Conservation (phyloP, 345 rosid genomes). For the Odontarrhena argentea region DNA sequence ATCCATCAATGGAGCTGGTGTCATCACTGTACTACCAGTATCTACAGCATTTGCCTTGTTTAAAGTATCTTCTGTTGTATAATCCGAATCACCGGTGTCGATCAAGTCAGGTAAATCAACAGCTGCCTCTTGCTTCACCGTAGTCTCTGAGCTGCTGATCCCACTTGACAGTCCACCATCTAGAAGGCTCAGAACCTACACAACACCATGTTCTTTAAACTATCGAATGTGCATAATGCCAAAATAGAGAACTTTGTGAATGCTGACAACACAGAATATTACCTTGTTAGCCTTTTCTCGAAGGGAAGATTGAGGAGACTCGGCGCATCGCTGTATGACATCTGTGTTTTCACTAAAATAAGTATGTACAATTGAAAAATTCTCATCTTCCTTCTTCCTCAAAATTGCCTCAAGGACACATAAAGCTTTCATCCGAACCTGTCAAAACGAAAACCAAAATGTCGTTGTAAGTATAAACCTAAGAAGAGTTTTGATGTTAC, state of each 20-base stretch:
- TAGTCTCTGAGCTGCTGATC: constrained; percentile 47
- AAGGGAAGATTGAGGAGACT: constrained; percentile 88
- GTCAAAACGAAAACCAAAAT: constrained; percentile 31
- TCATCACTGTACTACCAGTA: constrained; percentile 40
- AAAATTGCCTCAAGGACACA: constrained; percentile 90
- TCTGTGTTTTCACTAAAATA: constrained; percentile 77
- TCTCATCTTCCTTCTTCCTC: constrained; percentile 77
- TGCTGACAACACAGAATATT: constrained; percentile 30
- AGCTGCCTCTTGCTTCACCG: constrained; percentile 49
- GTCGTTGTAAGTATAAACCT: neutral
- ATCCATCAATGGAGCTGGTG: constrained; percentile 57
- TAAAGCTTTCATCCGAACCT: constrained; percentile 92
- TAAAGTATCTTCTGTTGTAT: constrained; percentile 50
- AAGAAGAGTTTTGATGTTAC: neutral
- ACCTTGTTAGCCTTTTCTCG: constrained; percentile 91
- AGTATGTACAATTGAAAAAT: constrained; percentile 60
- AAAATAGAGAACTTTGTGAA: constrained; percentile 14
- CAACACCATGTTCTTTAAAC: constrained; percentile 26
- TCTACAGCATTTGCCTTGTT: constrained; percentile 45
- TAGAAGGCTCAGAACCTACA: constrained; percentile 82
- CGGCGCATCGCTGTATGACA: constrained; percentile 64
- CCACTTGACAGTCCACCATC: constrained; percentile 54
- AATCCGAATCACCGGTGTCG: constrained; percentile 69
- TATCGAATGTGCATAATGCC: constrained; percentile 15
- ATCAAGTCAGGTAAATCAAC: constrained; percentile 76